Conservation (phyloP, 306 rosid species). For the Cercis canadensis region DNA sequence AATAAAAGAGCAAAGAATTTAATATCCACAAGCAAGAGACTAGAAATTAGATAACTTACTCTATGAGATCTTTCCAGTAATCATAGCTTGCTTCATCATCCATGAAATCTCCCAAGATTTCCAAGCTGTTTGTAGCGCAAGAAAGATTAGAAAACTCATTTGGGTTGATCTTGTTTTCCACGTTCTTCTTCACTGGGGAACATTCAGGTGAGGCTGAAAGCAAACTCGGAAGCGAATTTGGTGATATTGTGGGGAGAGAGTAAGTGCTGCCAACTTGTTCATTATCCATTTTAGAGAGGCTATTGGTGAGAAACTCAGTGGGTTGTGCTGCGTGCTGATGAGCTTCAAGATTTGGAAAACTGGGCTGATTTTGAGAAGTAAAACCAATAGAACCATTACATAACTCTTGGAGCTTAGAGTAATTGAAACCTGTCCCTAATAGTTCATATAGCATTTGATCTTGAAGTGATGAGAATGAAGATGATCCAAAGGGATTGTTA, state of each 20-base stretch:
- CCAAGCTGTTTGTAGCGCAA: slow-evolving; percentile 54
- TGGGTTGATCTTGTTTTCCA: slow-evolving; percentile 35
- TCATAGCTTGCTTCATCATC: slow-evolving; percentile 50
- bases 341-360: slow-evolving; percentile 37
- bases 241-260: slow-evolving; percentile 28
- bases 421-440: slow-evolving; percentile 33
- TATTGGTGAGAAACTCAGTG: neutral
- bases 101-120: slow-evolving; percentile 62
- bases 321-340: slow-evolving; percentile 25
- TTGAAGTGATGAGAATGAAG: slow-evolving; percentile 37
- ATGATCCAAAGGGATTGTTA: slow-evolving; percentile 41
- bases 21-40: neutral
- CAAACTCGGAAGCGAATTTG: slow-evolving; percentile 52
- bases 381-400: slow-evolving; percentile 34
- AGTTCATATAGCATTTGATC: slow-evolving; percentile 40
- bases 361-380: slow-evolving; percentile 41
- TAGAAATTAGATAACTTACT: slow-evolving; percentile 32
- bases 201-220: slow-evolving; percentile 53
- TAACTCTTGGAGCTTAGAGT: slow-evolving; percentile 37
- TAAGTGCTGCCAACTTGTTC: slow-evolving; percentile 8
- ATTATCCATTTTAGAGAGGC: too few relatives aligned
- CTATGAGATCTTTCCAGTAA: slow-evolving; percentile 63
- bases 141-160: slow-evolving; percentile 42
- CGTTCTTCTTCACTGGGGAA: slow-evolving; percentile 33
- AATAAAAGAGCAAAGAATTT: neutral